A percentile compares a stretch with the other conserved stretches of the same genome.
Conservation (phyloP, 306 rosid genomes). For the Pyrus pyrifolia region DNA sequence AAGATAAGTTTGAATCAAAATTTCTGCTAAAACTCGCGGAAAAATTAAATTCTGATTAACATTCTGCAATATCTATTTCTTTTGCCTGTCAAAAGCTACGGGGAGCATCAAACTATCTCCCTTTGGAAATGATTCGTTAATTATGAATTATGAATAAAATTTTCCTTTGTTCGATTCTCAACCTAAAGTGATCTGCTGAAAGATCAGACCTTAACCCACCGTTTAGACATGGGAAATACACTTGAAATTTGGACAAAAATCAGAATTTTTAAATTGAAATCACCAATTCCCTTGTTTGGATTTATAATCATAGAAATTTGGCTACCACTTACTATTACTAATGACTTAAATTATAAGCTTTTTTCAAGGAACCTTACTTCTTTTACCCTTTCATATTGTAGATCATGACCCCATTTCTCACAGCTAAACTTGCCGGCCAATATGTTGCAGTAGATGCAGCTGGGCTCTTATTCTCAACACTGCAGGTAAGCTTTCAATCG, state of each 20-base stretch:
- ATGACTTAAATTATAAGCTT: not conserved
- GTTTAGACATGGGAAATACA: too few relatives aligned
- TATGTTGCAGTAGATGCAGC: constrained; percentile 76
- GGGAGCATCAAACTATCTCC: not conserved
- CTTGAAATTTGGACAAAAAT: too few relatives aligned
- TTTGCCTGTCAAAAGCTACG: not conserved
- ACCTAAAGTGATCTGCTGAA: not conserved
- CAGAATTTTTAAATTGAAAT: too few relatives aligned
- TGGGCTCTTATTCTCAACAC: constrained; percentile 58
- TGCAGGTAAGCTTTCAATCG: constrained; percentile 38
- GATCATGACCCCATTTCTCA: constrained; percentile 85
- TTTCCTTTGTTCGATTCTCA: not conserved
- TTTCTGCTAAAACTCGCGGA: not conserved
- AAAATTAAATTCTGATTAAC: not conserved
- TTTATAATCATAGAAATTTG: too few relatives aligned
- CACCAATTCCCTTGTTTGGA: too few relatives aligned
- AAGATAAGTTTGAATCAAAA: not conserved
- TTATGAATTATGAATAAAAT: not conserved
- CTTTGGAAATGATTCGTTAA: not conserved
- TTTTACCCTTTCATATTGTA: constrained; percentile 26
- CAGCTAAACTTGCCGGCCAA: constrained; percentile 84
- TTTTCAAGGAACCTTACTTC: not conserved
- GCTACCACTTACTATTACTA: not conserved
- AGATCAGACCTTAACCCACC: not conserved
- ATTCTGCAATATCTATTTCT: not conserved